phyloP scores from a whole-genome alignment of 2,329 filamentous ascomycete species.

The Camillea tinctor region DNA sequence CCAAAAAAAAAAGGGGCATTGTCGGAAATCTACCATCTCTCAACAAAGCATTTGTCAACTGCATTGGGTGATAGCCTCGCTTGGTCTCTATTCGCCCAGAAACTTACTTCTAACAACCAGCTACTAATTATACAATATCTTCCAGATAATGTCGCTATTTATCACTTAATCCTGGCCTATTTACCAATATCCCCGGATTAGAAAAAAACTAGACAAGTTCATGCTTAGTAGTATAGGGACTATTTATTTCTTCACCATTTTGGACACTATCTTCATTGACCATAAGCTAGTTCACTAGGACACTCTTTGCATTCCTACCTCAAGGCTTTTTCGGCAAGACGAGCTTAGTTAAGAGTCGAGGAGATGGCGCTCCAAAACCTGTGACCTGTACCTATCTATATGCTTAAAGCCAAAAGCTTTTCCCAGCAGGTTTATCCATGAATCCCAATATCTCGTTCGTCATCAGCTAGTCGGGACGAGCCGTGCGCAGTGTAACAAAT shows the following conservation, averaged over 20 bases:
- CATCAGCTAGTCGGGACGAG: conserved; percentile 15
- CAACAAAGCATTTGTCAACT: neutral
- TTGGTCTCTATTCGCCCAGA: no score
- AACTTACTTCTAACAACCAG: neutral
- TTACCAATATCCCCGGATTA: neutral
- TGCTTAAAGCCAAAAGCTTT: neutral
- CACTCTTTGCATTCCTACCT: neutral
- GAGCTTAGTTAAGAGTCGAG: neutral
- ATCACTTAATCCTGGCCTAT: neutral
- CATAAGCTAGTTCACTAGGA: neutral
- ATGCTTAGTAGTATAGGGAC: neutral
- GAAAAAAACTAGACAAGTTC: neutral
- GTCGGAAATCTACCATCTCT: neutral
- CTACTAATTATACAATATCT: neutral
- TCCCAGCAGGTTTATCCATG: neutral
- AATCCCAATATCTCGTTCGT: conserved; percentile 11
- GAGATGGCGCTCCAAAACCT: neutral
- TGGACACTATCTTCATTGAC: neutral
- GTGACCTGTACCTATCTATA: no score
- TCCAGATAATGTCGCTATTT: neutral
- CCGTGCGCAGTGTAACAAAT: neutral
- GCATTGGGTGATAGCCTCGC: no score
- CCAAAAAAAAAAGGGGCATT: no score
- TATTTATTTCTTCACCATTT: neutral
- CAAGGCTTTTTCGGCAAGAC: neutral